phyloP scores from a whole-genome alignment of 305 asterid species.

The Fraxinus platypoda region DNA sequence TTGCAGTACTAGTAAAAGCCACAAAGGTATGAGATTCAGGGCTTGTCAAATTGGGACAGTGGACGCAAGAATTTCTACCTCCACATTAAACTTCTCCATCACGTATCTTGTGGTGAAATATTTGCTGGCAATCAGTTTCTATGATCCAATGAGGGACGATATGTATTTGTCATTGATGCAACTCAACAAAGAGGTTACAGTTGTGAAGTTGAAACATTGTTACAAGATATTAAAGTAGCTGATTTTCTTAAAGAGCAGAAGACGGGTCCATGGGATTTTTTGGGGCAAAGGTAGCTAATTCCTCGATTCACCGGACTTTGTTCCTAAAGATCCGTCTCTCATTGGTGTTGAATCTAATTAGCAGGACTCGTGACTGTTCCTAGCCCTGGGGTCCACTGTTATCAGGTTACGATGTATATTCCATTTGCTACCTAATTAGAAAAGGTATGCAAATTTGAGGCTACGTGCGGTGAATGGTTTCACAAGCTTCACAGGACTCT shows the following conservation, averaged over 20 bases:
- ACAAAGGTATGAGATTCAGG: neutral
- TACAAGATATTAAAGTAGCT: neutral
- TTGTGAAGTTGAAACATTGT: neutral
- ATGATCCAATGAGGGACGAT: neutral
- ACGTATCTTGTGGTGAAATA: neutral
- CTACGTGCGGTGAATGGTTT: neutral
- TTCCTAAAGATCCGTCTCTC: neutral
- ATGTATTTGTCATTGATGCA: neutral
- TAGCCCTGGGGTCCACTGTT: neutral
- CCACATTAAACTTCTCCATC: neutral
- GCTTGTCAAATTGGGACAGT: conserved; percentile 8
- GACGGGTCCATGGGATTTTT: neutral
- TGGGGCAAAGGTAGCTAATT: neutral
- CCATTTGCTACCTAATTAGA: neutral
- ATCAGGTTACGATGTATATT: neutral
- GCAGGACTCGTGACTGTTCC: neutral
- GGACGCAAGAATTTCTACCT: neutral
- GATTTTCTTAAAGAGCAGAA: neutral
- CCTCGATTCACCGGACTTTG: neutral
- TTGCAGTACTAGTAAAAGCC: neutral
- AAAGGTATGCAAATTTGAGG: neutral
- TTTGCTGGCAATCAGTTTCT: neutral
- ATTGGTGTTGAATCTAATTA: neutral
- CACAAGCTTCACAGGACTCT: neutral
- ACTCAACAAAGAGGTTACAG: conserved; percentile 1